These are phyloP conservation scores for Pseudozyma thailandica DNA, from an alignment of 1,284 basidiomycete genomes.

Conservation along the genomic window DNA sequence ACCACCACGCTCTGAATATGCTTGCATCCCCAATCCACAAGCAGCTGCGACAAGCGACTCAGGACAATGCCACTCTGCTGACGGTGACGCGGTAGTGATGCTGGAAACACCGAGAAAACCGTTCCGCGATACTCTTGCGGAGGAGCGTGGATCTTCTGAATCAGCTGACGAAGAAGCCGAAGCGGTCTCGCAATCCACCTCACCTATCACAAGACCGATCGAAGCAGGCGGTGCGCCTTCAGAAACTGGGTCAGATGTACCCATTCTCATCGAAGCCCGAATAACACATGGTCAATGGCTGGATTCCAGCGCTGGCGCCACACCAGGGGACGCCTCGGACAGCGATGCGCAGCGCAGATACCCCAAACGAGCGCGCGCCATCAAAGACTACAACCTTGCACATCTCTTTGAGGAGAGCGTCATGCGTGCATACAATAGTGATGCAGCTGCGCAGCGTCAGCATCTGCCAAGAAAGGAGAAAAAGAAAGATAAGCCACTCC, in stretches of 20 bases:
- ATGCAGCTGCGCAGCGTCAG: not conserved
- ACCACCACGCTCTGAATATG: not conserved
- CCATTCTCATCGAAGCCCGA: slow-evolving; percentile 10
- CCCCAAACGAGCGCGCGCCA: slow-evolving; percentile 27
- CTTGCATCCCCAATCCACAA: not conserved
- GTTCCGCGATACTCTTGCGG: not conserved
- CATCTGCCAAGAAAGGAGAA: slow-evolving; percentile 2
- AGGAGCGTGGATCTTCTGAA: not conserved
- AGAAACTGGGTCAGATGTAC: slow-evolving; percentile 7
- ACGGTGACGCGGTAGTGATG: not conserved
- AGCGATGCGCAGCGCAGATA: slow-evolving; percentile 30
- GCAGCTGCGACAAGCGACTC: slow-evolving; percentile 12
- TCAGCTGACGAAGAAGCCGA: not conserved
- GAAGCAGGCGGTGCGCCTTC: not conserved
- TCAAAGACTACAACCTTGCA: slow-evolving; percentile 35
- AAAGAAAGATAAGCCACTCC: too few relatives aligned
- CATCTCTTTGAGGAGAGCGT: slow-evolving; percentile 23
- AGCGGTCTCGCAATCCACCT: not conserved
- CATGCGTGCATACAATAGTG: not conserved
- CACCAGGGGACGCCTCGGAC: slow-evolving; percentile 11
- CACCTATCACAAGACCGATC: too few relatives aligned
- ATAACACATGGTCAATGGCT: not conserved
- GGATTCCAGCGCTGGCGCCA: slow-evolving; percentile 13
- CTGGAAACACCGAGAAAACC: not conserved
- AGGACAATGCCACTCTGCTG: not conserved